Evolutionary conservation across 768 basidiomycete genomes (phyloP), one percentile per base, ranked within the genome.

Genomic region (Amanita rimosa): DNA sequence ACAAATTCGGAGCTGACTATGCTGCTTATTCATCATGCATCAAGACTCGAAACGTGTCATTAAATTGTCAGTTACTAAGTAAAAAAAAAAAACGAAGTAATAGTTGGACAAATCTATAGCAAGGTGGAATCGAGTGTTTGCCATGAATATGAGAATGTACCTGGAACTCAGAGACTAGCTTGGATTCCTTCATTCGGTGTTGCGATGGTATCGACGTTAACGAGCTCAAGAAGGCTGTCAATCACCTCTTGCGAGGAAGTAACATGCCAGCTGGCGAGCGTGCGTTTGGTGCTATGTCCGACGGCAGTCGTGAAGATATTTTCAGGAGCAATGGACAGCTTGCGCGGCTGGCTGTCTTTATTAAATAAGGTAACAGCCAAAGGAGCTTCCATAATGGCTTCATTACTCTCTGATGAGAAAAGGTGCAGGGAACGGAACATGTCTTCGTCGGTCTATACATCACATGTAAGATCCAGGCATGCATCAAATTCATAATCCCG

Each of bases 341-440:
- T 72, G 22, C 88, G 67, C 10, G 73, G 71, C 24, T 62, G 62
- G 1, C 65, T 60, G 53, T 63, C 54, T 47, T 67, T 58, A 22
- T 39, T 70, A 68, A 86, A 60, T 46, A 73, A 64, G 3, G 70
- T 75, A 3, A 77, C 71, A 3, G 70, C 66, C 17, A 82, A 66
- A 17, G 78, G 86, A 26, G 75, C 79, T 54, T 78, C 67, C 73
- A 86, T 73, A 6, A 64, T 64, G 10, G 72, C 65, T 50, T 67
- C 70, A 41, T 55, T 70, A 24, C 58, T 62, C 3, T 73, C 73
- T 1, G 70, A 56, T 0, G 68, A 67, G 67, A 86, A 85, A 53
- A 83, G 70, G 19, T 79, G 74, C 0, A 95, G 73, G 0, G 90
- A 76, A 55, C 93, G 84, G 85, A 97, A 97, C 95, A 99, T 99